phyloP scores from a whole-genome alignment of 2,329 filamentous ascomycete species.

The Phoma sp. region DNA sequence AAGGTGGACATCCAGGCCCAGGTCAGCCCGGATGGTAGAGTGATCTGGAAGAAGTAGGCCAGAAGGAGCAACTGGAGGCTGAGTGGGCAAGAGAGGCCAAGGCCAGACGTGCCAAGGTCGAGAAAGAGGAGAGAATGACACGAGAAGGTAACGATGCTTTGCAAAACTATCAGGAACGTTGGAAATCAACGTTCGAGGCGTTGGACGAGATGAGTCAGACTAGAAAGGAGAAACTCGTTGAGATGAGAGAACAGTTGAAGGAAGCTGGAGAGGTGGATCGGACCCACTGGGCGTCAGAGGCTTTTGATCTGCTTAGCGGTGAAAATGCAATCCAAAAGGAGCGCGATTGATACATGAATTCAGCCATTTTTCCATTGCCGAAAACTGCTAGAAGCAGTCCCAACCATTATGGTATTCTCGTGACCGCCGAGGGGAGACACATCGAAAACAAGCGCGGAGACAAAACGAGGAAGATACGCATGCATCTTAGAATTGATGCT shows the following conservation, averaged over 20 bases:
- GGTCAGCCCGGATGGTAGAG: constrained; percentile 38
- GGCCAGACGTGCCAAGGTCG: not conserved
- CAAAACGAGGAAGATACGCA: too few relatives aligned
- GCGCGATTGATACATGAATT: not conserved
- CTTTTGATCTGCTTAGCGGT: not conserved
- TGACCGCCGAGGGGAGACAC: too few relatives aligned
- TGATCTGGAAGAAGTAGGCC: not conserved
- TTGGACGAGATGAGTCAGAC: not conserved
- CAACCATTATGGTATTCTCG: too few relatives aligned
- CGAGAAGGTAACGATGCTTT: not conserved
- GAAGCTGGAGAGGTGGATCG: not conserved
- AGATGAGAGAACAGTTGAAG: not conserved
- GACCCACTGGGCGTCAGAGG: not conserved
- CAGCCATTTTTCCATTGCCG: not conserved
- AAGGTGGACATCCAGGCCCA: constrained; percentile 8
- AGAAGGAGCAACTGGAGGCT: not conserved
- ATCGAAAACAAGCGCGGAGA: too few relatives aligned
- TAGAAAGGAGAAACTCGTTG: not conserved
- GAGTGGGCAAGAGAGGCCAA: not conserved
- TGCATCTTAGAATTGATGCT: too few relatives aligned
- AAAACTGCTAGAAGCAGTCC: too few relatives aligned
- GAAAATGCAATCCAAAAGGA: not conserved
- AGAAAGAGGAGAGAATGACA: not conserved
- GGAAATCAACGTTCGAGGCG: not conserved
- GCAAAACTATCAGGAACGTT: not conserved